Conservation (phyloP, 495 filamentous ascomycete species). For the Poronia punctata region DNA sequence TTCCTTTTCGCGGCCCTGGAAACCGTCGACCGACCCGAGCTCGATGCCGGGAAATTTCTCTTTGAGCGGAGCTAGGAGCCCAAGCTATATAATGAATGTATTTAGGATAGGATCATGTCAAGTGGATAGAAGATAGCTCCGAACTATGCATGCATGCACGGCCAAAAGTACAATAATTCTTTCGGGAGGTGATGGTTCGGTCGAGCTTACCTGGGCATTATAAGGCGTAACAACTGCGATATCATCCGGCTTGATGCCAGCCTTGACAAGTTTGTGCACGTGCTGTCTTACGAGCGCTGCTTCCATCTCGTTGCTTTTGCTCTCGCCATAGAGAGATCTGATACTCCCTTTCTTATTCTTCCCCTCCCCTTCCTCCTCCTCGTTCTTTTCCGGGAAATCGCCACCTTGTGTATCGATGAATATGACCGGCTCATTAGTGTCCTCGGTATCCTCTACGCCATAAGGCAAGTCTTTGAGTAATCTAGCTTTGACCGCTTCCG, state of each 20-base stretch:
- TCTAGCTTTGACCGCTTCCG: slow-evolving; percentile 64
- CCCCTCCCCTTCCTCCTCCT: slow-evolving; percentile 20
- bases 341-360: slow-evolving; percentile 33
- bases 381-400: slow-evolving; percentile 58
- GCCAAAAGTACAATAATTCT: not conserved
- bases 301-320: slow-evolving; percentile 91
- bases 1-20: slow-evolving; percentile 96
- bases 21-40: slow-evolving; percentile 90
- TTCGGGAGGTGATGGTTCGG: not conserved
- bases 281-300: slow-evolving; percentile 72
- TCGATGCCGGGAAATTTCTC: slow-evolving; percentile 78
- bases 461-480: slow-evolving; percentile 75
- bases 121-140: slow-evolving; percentile 1
- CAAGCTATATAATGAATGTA: slow-evolving; percentile 41
- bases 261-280: slow-evolving; percentile 63
- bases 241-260: slow-evolving; percentile 71
- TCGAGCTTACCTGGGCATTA: slow-evolving; percentile 70
- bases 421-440: slow-evolving; percentile 79
- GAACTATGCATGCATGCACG: not conserved
- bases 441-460: slow-evolving; percentile 71
- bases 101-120: slow-evolving; percentile 2
- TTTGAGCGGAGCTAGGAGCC: slow-evolving; percentile 69
- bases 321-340: slow-evolving; percentile 59
- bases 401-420: slow-evolving; percentile 97
- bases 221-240: slow-evolving; percentile 95